Evolutionary conservation across 768 basidiomycete genomes (phyloP).

Genomic region (Strobilomyces dryophilus): DNA sequence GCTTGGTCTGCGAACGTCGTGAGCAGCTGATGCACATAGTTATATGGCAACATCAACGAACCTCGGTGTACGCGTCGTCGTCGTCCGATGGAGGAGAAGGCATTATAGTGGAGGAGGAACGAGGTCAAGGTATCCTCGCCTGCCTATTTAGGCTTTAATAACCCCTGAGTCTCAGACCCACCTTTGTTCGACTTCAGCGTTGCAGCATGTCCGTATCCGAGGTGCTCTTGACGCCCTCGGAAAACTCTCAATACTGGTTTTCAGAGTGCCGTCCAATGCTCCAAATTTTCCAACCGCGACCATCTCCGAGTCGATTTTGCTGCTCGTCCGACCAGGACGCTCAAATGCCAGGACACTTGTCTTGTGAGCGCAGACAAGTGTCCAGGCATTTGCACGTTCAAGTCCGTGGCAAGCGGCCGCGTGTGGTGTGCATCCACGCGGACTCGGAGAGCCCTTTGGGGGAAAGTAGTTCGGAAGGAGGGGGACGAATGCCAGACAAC

Average conservation of each 20-base stretch:
- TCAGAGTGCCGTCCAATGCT: no score
- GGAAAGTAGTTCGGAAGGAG: not conserved
- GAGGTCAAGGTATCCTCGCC: not conserved
- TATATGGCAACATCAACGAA: not conserved
- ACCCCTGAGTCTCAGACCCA: not conserved
- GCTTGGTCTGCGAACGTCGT: conserved; percentile 6
- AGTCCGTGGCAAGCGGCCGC: not conserved
- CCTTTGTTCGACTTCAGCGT: not conserved
- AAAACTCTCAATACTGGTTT: no score
- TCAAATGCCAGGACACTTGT: not conserved
- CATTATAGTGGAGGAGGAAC: not conserved
- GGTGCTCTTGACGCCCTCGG: no score
- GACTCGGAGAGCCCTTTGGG: no score
- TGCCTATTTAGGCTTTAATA: not conserved
- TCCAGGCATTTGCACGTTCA: not conserved
- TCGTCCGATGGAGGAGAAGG: conserved; percentile 7
- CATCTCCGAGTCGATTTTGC: not conserved
- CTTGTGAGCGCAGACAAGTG: conserved; percentile 2
- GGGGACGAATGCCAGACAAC: not conserved
- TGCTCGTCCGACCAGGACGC: not conserved
- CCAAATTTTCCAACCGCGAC: not conserved
- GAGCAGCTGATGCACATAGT: not conserved
- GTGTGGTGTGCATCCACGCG: not conserved
- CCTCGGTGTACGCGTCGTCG: conserved; percentile 21
- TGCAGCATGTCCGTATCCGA: no score